Conservation (phyloP, 805 yeast genomes). For the Starmerella gropengiesseri region DNA sequence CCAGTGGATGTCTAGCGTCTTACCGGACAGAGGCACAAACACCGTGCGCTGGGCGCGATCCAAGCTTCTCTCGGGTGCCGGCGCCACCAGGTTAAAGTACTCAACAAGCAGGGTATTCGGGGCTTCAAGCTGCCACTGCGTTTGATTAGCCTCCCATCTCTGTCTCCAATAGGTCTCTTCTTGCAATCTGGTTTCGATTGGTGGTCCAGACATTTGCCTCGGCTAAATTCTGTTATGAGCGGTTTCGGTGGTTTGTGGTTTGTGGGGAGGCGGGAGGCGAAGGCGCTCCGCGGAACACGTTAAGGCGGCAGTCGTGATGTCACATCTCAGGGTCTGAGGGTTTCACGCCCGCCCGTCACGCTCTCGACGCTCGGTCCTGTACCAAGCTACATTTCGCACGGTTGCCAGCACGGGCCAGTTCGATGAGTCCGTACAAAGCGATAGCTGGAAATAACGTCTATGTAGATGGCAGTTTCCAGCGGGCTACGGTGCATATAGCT, state of each 20-base stretch:
- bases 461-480: constrained; percentile 22
- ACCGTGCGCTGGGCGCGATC: background rate
- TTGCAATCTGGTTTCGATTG: constrained; percentile 4
- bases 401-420: background rate
- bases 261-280: background rate
- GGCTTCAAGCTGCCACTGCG: constrained; percentile 15
- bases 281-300: no score
- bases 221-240: no score
- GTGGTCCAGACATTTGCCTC: no score
- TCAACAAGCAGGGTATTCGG: constrained; percentile 14
- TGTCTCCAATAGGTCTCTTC: constrained; percentile 13
- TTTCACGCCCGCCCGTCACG: background rate
- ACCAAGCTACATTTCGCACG: background rate
- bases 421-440: background rate
- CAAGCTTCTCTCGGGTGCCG: background rate
- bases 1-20: constrained; percentile 14
- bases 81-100: constrained; percentile 8
- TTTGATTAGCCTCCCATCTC: constrained; percentile 12
- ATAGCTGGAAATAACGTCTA: constrained; percentile 22
- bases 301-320: background rate
- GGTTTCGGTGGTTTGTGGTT: no score
- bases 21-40: constrained; percentile 19
- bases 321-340: background rate
- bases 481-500: constrained; percentile 27
- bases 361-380: background rate